A percentile compares a stretch with the other conserved stretches of the same genome.
Conservation (phyloP, 371 early-diverging fungal genomes). For the Mortierella polycephala region DNA sequence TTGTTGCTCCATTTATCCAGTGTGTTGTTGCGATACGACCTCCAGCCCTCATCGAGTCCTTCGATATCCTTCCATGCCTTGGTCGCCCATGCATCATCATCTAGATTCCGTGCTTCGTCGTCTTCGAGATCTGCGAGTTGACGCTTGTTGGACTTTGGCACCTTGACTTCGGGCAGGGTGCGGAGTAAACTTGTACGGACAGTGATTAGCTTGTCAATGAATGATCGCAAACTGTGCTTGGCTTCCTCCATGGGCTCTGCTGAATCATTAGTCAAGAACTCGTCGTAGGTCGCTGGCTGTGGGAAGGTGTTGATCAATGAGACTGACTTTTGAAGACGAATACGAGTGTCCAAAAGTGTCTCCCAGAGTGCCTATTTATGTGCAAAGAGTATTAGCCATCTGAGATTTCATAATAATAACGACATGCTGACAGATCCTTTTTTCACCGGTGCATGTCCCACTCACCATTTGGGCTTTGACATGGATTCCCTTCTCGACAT, state of each 20-base stretch:
- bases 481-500: conserved; percentile 90
- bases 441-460: no score
- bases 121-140: conserved; percentile 46
- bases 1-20: conserved; percentile 95
- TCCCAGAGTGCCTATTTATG: conserved; percentile 83
- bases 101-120: conserved; percentile 54
- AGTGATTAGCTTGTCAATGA: conserved; percentile 47
- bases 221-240: conserved; percentile 42
- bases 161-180: conserved; percentile 38
- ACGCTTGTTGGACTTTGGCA: conserved; percentile 51
- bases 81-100: conserved; percentile 65
- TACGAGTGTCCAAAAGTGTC: conserved; percentile 85
- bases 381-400: not conserved
- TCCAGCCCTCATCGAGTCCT: conserved; percentile 65
- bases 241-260: conserved; percentile 47
- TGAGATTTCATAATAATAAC: no score
- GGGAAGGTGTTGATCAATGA: conserved; percentile 86
- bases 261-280: conserved; percentile 40
- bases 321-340: conserved; percentile 86
- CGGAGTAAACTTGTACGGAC: conserved; percentile 50
- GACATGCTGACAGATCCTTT: no score
- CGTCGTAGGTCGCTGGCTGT: conserved; percentile 55
- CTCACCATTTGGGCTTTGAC: conserved; percentile 77
- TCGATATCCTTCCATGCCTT: conserved; percentile 75
- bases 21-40: conserved; percentile 82